These are phyloP conservation scores for Cyberlindnera japonica DNA, from an alignment of 805 yeast genomes.

Conservation along the genomic window DNA sequence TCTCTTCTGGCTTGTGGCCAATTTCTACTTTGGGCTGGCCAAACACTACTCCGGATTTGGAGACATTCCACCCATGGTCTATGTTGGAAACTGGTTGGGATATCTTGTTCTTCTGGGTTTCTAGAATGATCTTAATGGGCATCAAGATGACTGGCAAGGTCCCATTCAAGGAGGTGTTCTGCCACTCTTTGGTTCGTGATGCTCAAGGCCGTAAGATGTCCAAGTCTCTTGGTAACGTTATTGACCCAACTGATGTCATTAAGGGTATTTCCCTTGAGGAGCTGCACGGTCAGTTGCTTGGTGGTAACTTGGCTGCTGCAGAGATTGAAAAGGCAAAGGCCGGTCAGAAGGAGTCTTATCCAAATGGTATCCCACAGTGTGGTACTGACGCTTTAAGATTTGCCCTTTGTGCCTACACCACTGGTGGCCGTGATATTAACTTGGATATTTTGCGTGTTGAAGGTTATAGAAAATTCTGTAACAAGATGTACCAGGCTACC, in stretches of 20 bases:
- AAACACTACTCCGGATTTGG: constrained; percentile 65
- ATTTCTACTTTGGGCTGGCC: constrained; percentile 98
- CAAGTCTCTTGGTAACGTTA: constrained; percentile 92
- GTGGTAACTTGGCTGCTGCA: constrained; percentile 85
- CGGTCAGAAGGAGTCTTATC: constrained; percentile 88
- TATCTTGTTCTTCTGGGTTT: constrained; percentile 97
- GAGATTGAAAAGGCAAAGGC: constrained; percentile 83
- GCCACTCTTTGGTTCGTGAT: constrained; percentile 97
- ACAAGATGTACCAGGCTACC: constrained; percentile 98
- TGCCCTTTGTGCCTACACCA: constrained; percentile 96
- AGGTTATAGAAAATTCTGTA: constrained; percentile 99
- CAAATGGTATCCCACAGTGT: constrained; percentile 97
- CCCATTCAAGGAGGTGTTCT: constrained; percentile 95
- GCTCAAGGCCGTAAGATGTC: constrained; percentile 99
- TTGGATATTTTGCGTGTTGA: constrained; percentile 94
- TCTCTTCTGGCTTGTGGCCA: constrained; percentile 98
- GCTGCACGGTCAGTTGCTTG: constrained; percentile 69
- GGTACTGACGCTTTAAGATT: constrained; percentile 99
- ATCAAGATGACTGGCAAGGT: constrained; percentile 83
- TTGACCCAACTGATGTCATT: constrained; percentile 95
- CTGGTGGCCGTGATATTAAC: constrained; percentile 98
- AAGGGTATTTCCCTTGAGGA: constrained; percentile 77
- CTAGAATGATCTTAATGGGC: constrained; percentile 92
- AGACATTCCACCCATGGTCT: constrained; percentile 82
- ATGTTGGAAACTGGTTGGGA: constrained; percentile 99